phyloP scores from a whole-genome alignment of 768 basidiomycete genomes.

The Pleurotus salmoneostramineus region DNA sequence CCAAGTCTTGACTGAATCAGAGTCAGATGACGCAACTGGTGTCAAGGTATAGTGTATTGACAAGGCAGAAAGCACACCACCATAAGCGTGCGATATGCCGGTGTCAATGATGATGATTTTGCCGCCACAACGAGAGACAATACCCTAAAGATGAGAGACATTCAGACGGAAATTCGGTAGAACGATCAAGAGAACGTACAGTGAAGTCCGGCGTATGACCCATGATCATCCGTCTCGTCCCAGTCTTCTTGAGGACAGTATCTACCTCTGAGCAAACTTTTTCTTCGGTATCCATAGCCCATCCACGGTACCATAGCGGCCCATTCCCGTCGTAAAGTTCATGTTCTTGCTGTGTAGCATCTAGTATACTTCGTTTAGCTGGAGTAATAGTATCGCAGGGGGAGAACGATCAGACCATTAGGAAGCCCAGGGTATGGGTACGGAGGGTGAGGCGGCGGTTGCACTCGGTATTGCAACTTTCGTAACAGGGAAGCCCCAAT shows the following conservation, averaged over 20 bases:
- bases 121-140: slow-evolving; percentile 84
- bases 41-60: slow-evolving; percentile 83
- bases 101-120: slow-evolving; percentile 97
- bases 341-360: slow-evolving; percentile 61
- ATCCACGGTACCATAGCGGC: slow-evolving; percentile 93
- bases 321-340: slow-evolving; percentile 75
- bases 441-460: slow-evolving; percentile 81
- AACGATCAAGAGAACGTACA: slow-evolving; percentile 29
- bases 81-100: slow-evolving; percentile 96
- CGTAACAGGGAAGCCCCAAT: slow-evolving; percentile 64
- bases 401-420: slow-evolving; percentile 21
- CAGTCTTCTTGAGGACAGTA: slow-evolving; percentile 65
- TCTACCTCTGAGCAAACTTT: slow-evolving; percentile 70
- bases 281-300: slow-evolving; percentile 74
- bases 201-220: slow-evolving; percentile 93
- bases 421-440: slow-evolving; percentile 74
- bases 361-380: slow-evolving; percentile 25
- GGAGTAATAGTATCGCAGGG: neutral
- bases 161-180: neutral
- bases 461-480: slow-evolving; percentile 62
- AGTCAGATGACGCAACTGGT: slow-evolving; percentile 34
- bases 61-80: slow-evolving; percentile 86
- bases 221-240: slow-evolving; percentile 89
- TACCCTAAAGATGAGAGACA: slow-evolving; percentile 40
- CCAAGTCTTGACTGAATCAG: slow-evolving; percentile 39